Base-by-base conservation (phyloP, 1,284 basidiomycete species). In the Salmacisia buchloeana region DNA sequence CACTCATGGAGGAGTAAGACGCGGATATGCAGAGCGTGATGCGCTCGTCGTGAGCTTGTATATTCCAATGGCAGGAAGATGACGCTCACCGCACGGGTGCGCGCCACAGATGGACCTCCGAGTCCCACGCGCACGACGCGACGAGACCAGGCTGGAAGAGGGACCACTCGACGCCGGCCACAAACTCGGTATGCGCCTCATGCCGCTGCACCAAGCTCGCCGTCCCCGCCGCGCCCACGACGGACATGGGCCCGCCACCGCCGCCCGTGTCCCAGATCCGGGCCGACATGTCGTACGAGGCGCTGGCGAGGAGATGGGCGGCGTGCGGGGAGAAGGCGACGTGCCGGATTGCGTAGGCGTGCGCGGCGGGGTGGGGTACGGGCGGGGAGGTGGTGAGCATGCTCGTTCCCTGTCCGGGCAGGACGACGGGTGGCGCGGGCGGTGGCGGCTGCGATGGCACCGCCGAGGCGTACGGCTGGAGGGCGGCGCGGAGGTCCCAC, bases 211-310 rank as follows among this genome's bases (percentile, higher is more conserved):
- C 71, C 52, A 77, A 67, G 0, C 71, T 3, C 81, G 25, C 21
- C 89, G 75, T 86, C 38, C 18, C 23, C 27, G 54, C 18, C 59
- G 60, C 43, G 62, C 54, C 29, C 41, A 41, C 29, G 52, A 31
- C 34, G 58, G 59, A 15, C 57, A 68, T 21, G 60, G 59, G 59
- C 46, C 21, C 62, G 66, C 5, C 68, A 67, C 21, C 38, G 3
- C 68, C 71, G 58, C 75, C 74, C 7, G 68, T 62, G 52, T 77
- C 74, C 81, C 83, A 97, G 86, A 94, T 84, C 80, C 91, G 84
- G 79, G 90, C 92, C 1, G 91, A 92, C 94, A 97, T 98, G 79
- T 98, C 94, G 81, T 97, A 98, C 69, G 89, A 89, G 23, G 89
- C 90, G 59, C 86, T 89, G 0, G 90, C 89, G 27, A 97, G 81